phyloP scores from a whole-genome alignment of 306 rosid species.

The Sophora flavescens region DNA sequence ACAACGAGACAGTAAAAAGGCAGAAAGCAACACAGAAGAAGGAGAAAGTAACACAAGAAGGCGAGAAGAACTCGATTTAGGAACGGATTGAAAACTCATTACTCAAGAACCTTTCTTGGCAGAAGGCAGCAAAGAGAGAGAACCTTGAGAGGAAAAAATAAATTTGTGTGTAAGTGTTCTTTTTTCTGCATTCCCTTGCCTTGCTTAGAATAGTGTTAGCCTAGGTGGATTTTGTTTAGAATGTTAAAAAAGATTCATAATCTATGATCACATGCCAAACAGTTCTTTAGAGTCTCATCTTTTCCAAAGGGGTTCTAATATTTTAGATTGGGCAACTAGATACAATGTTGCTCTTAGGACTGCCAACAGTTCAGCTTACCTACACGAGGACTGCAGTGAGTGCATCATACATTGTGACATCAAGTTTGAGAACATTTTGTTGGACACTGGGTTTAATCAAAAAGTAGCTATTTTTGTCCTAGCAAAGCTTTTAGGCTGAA shows the following conservation, averaged over 20 bases:
- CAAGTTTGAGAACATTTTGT: conserved; percentile 61
- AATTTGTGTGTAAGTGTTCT: too few species aligned
- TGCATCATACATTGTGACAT: conserved; percentile 62
- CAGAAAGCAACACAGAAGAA: too few species aligned
- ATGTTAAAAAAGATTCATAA: conserved; percentile 45
- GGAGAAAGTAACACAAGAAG: too few species aligned
- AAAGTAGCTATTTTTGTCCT: conserved; percentile 59
- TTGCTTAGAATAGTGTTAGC: too few species aligned
- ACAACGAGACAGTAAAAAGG: too few species aligned
- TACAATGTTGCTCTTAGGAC: conserved; percentile 52
- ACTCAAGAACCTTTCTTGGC: too few species aligned
- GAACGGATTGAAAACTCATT: too few species aligned
- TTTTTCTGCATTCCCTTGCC: too few species aligned
- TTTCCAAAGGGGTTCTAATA: neutral
- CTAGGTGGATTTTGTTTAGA: conserved; percentile 52
- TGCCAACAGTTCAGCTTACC: conserved; percentile 56
- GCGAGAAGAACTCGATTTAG: too few species aligned
- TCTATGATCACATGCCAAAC: conserved; percentile 56
- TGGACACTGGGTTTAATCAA: conserved; percentile 48
- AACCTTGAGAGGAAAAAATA: too few species aligned
- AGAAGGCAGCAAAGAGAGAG: too few species aligned
- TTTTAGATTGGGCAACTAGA: conserved; percentile 51
- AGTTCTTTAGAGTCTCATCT: conserved; percentile 56
- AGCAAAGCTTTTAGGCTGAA: conserved; percentile 53
- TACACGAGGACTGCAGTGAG: conserved; percentile 56